Evolutionary conservation across 345 rosid species (phyloP).

Genomic region (Sonneratia alba): DNA sequence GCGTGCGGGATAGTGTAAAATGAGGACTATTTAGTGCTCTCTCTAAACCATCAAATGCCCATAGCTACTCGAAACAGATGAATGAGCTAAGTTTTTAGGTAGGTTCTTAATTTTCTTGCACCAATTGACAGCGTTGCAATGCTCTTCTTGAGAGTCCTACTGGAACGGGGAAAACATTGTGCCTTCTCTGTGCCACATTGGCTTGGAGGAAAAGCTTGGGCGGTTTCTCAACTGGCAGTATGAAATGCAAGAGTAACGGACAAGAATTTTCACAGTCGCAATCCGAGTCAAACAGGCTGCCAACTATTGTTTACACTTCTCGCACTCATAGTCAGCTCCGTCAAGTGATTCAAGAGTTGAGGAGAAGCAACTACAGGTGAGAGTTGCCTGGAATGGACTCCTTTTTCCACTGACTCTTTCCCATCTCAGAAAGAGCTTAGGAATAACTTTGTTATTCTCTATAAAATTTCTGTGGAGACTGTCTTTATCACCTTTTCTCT

Average conservation of each 20-base stretch:
- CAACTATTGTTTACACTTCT: conserved; percentile 76
- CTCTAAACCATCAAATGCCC: no score
- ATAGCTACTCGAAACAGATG: not conserved
- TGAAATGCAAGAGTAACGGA: conserved; percentile 21
- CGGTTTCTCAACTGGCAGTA: conserved; percentile 47
- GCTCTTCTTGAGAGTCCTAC: conserved; percentile 98
- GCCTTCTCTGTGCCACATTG: conserved; percentile 93
- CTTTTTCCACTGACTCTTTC: not conserved
- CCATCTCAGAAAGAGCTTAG: not conserved
- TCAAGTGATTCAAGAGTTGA: conserved; percentile 83
- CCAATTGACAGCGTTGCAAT: conserved; percentile 51
- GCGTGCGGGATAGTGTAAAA: no score
- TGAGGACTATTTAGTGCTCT: no score
- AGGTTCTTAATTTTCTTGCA: conserved; percentile 3
- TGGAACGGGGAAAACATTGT: conserved; percentile 91
- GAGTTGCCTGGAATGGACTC: not conserved
- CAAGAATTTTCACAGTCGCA: conserved; percentile 19
- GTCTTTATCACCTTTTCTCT: no score
- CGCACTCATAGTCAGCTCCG: conserved; percentile 97
- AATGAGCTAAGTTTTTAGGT: not conserved
- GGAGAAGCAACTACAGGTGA: conserved; percentile 83
- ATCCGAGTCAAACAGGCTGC: conserved; percentile 28
- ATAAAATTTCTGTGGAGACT: not conserved
- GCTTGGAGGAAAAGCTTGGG: conserved; percentile 98
- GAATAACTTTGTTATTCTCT: not conserved